phyloP scores from a whole-genome alignment of 495 filamentous ascomycete species.

The Bacidia rubella region DNA sequence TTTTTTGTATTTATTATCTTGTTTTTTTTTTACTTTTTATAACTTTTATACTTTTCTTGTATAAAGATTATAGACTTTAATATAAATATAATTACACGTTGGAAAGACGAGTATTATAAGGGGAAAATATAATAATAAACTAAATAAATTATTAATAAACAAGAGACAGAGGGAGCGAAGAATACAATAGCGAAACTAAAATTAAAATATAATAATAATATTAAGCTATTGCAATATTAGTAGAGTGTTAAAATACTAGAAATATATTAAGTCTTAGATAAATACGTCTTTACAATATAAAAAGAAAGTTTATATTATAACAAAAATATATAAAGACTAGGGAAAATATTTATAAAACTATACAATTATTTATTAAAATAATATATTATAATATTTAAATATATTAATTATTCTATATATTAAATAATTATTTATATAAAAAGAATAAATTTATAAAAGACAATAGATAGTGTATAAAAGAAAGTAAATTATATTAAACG shows the following conservation, averaged over 20 bases:
- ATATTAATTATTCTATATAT: background rate
- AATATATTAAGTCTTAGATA: background rate
- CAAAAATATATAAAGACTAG: background rate
- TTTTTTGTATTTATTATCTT: slow-evolving; percentile 1
- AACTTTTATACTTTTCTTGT: too few species aligned
- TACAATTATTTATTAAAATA: background rate
- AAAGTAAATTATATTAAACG: background rate
- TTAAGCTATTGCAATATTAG: too few species aligned
- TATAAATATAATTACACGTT: too few species aligned
- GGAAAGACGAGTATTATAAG: too few species aligned
- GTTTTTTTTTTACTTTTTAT: too few species aligned
- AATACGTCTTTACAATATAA: background rate
- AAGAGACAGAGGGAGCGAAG: too few species aligned
- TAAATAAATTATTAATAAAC: too few species aligned
- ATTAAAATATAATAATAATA: too few species aligned
- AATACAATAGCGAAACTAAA: too few species aligned
- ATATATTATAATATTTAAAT: background rate
- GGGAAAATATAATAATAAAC: slow-evolving; percentile 1
- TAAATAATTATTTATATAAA: slow-evolving; percentile 1
- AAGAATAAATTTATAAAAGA: background rate
- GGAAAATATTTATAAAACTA: background rate
- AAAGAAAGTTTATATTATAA: background rate
- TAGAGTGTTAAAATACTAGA: background rate
- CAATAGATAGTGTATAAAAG: background rate
- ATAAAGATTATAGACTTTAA: too few species aligned